These are phyloP conservation scores for Colletotrichum trifolii DNA, from an alignment of 2,329 filamentous ascomycete species.

Conservation along the genomic window DNA sequence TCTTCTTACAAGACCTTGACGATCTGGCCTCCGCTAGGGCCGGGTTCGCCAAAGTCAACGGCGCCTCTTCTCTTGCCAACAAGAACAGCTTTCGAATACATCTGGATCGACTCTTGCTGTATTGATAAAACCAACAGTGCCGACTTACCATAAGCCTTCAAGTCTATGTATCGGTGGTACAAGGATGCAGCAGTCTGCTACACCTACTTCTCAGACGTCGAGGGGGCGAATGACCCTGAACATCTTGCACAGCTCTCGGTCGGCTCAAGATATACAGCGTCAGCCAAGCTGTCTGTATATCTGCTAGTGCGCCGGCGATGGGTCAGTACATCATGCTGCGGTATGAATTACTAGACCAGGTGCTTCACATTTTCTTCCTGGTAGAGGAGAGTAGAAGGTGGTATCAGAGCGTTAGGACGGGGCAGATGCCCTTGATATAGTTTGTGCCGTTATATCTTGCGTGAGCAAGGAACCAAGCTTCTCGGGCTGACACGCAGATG, in stretches of 20 bases:
- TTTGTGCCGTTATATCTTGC: no score
- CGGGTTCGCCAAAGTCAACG: constrained; percentile 41
- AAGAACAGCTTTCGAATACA: constrained; percentile 9
- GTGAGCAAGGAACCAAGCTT: no score
- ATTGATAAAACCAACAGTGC: constrained; percentile 36
- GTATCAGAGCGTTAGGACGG: no score
- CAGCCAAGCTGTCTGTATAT: no score
- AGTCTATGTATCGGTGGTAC: constrained; percentile 38
- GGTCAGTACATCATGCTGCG: no score
- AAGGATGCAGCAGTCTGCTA: constrained; percentile 26
- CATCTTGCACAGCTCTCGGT: neutral
- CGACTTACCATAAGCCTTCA: constrained; percentile 34
- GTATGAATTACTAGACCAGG: no score
- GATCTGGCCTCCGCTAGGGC: neutral
- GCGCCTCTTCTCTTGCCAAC: constrained; percentile 36
- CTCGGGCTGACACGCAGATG: no score
- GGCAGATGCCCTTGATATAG: no score
- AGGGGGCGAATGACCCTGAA: neutral
- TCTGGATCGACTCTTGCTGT: constrained; percentile 37
- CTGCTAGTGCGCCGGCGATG: no score
- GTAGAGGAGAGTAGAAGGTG: no score
- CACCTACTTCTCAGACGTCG: constrained; percentile 32
- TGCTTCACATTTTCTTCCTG: no score
- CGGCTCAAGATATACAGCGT: no score
- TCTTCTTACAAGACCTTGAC: constrained; percentile 43